Evolutionary conservation across 805 yeast genomes (phyloP).

Genomic region (Wickerhamomyces strasburgensis): DNA sequence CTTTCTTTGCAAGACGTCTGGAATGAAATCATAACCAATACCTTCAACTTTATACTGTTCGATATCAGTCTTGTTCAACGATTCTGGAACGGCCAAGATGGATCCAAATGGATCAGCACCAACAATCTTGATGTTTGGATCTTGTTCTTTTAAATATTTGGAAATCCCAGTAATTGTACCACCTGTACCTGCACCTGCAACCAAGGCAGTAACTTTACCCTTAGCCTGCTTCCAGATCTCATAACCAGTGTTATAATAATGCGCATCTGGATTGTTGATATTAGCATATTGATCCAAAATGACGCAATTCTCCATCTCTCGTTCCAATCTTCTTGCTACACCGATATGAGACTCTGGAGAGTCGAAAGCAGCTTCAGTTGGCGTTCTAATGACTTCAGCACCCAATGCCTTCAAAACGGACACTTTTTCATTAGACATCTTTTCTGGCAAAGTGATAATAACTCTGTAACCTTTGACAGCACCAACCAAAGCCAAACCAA

Average conservation of each 20-base stretch:
- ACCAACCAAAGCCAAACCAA: slow-evolving; percentile 81
- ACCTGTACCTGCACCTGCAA: slow-evolving; percentile 95
- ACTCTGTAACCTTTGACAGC: slow-evolving; percentile 85
- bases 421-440: slow-evolving; percentile 88
- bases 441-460: slow-evolving; percentile 83
- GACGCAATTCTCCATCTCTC: slow-evolving; percentile 79
- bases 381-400: slow-evolving; percentile 87
- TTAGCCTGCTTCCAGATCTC: slow-evolving; percentile 81
- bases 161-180: slow-evolving; percentile 87
- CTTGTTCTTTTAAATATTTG: slow-evolving; percentile 65
- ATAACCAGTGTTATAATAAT: slow-evolving; percentile 76
- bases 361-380: slow-evolving; percentile 91
- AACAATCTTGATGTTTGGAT: slow-evolving; percentile 53
- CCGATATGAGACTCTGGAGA: slow-evolving; percentile 90
- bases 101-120: slow-evolving; percentile 91
- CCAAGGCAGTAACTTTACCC: slow-evolving; percentile 65
- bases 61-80: slow-evolving; percentile 50
- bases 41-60: slow-evolving; percentile 80
- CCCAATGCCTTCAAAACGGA: slow-evolving; percentile 85
- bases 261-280: slow-evolving; percentile 76
- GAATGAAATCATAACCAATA: slow-evolving; percentile 85
- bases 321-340: slow-evolving; percentile 73
- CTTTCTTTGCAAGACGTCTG: slow-evolving; percentile 67
- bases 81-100: slow-evolving; percentile 73
- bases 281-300: slow-evolving; percentile 82